Percentiles rank a stretch among this genome's conserved stretches.
phyloP scores from a whole-genome alignment of 768 basidiomycete species.

The Mycena leptocephala region DNA sequence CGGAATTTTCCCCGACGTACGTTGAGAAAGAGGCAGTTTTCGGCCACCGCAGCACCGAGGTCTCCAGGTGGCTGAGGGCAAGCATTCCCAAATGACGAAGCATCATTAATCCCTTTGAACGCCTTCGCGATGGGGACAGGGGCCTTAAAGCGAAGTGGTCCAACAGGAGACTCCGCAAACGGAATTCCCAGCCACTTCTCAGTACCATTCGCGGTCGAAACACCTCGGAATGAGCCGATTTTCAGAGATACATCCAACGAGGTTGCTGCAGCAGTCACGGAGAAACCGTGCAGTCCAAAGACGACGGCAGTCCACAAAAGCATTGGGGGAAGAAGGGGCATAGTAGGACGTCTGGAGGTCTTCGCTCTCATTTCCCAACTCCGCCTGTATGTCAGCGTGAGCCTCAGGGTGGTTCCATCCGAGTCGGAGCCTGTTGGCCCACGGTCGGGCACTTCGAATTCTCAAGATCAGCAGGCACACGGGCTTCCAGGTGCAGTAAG shows the following conservation, averaged over 20 bases:
- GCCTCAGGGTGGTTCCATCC: no score
- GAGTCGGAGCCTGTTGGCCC: no score
- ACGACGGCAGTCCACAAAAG: not conserved
- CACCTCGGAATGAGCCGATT: slow-evolving; percentile 66
- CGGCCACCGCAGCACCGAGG: slow-evolving; percentile 64
- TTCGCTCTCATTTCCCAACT: no score
- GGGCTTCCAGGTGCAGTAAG: no score
- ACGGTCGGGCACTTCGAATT: no score
- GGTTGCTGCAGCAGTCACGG: not conserved
- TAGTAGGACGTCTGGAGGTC: no score
- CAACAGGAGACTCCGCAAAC: slow-evolving; percentile 71
- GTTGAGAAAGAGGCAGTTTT: slow-evolving; percentile 72
- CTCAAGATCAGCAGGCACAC: no score
- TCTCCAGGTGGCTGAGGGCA: slow-evolving; percentile 73
- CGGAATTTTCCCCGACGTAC: slow-evolving; percentile 41
- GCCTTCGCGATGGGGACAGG: slow-evolving; percentile 59
- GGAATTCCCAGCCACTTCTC: slow-evolving; percentile 77
- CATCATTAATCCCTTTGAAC: slow-evolving; percentile 54
- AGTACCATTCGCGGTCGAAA: slow-evolving; percentile 58
- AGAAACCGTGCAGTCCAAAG: not conserved
- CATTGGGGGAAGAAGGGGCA: not conserved
- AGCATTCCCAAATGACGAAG: slow-evolving; percentile 67
- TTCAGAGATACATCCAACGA: slow-evolving; percentile 56
- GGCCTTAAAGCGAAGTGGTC: slow-evolving; percentile 70
- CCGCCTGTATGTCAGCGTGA: no score